Percentiles rank a stretch among this genome's conserved stretches.
Conservation (phyloP, 352 stramenopile genomes). For the Phytophthora pseudosyringae region DNA sequence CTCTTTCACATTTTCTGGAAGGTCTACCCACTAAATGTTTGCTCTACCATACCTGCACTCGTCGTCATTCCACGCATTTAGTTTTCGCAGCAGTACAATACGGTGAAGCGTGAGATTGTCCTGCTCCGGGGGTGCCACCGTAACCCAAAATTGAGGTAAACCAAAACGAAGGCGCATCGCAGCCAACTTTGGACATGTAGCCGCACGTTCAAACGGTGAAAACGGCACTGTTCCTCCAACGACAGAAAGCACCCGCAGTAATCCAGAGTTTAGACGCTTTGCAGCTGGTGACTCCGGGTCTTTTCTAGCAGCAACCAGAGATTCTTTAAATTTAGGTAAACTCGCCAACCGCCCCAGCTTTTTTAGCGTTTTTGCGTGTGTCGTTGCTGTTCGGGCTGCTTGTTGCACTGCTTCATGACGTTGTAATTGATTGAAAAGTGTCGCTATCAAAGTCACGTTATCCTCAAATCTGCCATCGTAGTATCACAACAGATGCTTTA, state of each 20-base stretch:
- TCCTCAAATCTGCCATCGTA: slow-evolving; percentile 3
- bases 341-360: neutral
- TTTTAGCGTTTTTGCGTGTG: neutral
- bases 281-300: neutral
- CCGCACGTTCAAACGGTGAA: neutral
- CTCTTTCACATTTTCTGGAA: neutral
- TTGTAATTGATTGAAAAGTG: slow-evolving; percentile 3
- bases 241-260: neutral
- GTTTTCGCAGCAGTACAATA: neutral
- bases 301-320: neutral
- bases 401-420: neutral
- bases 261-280: neutral
- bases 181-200: neutral
- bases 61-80: neutral
- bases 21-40: neutral
- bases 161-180: neutral
- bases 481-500: neutral
- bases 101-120: neutral
- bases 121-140: neutral
- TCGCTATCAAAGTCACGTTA: neutral
- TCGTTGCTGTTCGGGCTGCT: neutral
- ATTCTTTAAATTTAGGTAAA: neutral
- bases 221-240: neutral
- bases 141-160: neutral
- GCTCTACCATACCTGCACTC: neutral